Evolutionary conservation across 768 basidiomycete genomes (phyloP).

Genomic region (Mycena capillaripes): DNA sequence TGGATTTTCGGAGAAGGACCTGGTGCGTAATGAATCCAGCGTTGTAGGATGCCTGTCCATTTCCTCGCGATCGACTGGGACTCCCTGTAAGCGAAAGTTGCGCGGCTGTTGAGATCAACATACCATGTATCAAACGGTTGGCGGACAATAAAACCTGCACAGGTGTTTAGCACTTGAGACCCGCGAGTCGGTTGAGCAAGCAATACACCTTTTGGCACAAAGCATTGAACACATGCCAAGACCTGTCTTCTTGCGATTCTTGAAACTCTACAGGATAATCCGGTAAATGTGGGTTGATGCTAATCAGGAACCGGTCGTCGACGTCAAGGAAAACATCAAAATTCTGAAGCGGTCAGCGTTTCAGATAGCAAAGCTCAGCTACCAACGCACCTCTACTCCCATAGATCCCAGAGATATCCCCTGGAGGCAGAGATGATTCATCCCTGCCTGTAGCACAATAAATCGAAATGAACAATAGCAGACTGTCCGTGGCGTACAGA

Average conservation of each 20-base stretch:
- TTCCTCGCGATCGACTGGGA: not conserved
- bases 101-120: not conserved
- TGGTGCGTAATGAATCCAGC: not conserved
- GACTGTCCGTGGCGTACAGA: not conserved
- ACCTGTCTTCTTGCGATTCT: not conserved
- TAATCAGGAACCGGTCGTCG: not conserved
- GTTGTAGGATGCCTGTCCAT: not conserved
- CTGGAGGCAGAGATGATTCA: not conserved
- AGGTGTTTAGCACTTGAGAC: no score
- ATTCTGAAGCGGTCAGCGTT: not conserved
- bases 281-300: not conserved
- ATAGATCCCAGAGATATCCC: not conserved
- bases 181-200: no score
- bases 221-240: not conserved
- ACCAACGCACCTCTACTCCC: not conserved
- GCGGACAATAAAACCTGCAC: not conserved
- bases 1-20: no score
- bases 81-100: no score
- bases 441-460: not conserved
- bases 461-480: not conserved
- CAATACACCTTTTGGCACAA: not conserved
- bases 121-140: not conserved
- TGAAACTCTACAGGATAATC: no score
- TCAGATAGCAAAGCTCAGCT: not conserved
- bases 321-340: not conserved